phyloP scores from a whole-genome alignment of 1,139 yeast genomes.

The Fermentozyma sake region DNA sequence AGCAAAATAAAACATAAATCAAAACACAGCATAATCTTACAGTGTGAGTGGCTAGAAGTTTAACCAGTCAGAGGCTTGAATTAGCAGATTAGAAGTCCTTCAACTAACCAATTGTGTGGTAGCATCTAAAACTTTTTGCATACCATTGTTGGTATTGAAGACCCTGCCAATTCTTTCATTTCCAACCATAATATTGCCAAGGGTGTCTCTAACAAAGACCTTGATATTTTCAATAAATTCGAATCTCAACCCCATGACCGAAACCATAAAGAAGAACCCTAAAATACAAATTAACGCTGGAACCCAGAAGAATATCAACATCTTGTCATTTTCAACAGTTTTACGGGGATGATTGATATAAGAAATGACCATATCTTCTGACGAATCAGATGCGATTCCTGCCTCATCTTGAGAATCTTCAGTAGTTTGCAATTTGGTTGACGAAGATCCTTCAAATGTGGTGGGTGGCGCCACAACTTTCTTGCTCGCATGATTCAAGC shows the following conservation, averaged over 20 bases:
- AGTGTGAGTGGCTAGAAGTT: too few species aligned
- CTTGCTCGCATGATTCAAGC: constrained; percentile 18
- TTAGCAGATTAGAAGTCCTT: too few species aligned
- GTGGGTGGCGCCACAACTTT: constrained; percentile 2
- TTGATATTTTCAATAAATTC: constrained; percentile 40
- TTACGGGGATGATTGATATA: constrained; percentile 58
- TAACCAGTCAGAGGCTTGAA: too few species aligned
- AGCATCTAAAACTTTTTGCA: too few species aligned
- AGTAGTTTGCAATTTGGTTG: constrained; percentile 2
- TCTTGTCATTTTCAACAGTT: constrained; percentile 74
- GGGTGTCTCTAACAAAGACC: constrained; percentile 44
- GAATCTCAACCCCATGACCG: constrained; percentile 48
- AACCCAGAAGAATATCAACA: constrained; percentile 86
- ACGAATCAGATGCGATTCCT: constrained; percentile 42
- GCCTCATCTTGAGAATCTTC: constrained; percentile 21
- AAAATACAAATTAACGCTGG: constrained; percentile 57
- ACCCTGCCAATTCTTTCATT: constrained; percentile 63
- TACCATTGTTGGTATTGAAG: constrained; percentile 22
- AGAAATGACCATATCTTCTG: constrained; percentile 50
- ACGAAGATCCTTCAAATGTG: constrained; percentile 4
- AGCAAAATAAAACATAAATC: too few species aligned
- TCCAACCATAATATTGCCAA: constrained; percentile 65
- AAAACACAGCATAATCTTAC: too few species aligned
- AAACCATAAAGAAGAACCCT: constrained; percentile 47
- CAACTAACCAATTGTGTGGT: too few species aligned